Percentiles rank a stretch among this genome's conserved stretches.
These are phyloP conservation scores for Sclerotinia nivalis DNA, from an alignment of 2,329 filamentous ascomycete species.

Conservation along the genomic window DNA sequence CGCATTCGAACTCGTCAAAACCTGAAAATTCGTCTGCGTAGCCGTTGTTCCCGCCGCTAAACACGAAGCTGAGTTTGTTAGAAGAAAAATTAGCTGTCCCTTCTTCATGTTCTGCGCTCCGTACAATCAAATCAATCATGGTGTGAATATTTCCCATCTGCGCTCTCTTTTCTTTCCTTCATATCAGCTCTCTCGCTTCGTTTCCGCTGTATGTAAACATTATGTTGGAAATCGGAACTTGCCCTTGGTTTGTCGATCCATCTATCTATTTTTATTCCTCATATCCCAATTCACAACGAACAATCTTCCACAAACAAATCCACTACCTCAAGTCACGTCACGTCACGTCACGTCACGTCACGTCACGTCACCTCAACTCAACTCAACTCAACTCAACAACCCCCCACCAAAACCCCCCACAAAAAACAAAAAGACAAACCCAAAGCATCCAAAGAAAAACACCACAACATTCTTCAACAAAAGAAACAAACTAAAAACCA, in stretches of 20 bases:
- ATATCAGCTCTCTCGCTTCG: background rate
- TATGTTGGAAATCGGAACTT: background rate
- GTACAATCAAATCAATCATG: background rate
- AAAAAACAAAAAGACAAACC: background rate
- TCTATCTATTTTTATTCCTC: no score
- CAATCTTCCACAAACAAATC: background rate
- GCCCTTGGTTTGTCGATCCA: background rate
- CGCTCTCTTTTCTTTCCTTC: background rate
- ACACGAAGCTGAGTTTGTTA: constrained; percentile 6
- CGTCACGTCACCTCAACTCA: no score
- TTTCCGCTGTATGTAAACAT: no score
- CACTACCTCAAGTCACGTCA: background rate
- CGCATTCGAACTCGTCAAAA: constrained; percentile 21
- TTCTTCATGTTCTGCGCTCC: background rate
- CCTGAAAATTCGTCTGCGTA: constrained; percentile 15
- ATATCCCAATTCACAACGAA: background rate
- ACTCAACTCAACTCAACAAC: background rate
- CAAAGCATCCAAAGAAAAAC: background rate
- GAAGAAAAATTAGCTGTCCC: constrained; percentile 2
- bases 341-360: no score
- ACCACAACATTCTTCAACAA: background rate
- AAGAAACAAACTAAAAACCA: background rate
- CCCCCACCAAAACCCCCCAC: background rate
- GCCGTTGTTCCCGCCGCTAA: background rate
- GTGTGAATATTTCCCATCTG: no score